Evolutionary conservation across 2,329 filamentous ascomycete genomes (phyloP), one percentile per base, ranked within the genome.

Genomic region (Penicillium fuscoglaucum): DNA sequence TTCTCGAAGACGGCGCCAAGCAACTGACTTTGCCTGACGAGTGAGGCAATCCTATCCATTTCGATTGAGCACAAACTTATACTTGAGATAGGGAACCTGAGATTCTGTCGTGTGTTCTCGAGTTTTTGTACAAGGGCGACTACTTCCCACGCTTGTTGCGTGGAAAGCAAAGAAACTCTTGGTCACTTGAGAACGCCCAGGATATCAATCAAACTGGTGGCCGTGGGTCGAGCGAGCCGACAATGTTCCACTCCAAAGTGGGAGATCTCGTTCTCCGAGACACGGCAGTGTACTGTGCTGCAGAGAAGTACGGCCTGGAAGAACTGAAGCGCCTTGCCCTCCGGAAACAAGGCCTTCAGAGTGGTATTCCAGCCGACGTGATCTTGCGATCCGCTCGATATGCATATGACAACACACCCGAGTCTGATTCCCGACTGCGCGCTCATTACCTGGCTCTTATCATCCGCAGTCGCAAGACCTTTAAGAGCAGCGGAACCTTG

Each of bases 401-500:
- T 82, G 92, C 93, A 74, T 97, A 98, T 80, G 90, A 90, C 74
- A 88, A 96, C 83, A 97, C 93, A 72, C 92, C 93, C 68, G 91
- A 96, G 81, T 89, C 87, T 70, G 93, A 98, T 82, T 93, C 90
- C 74, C 87, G 89, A 72, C 87, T 98, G 78, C 92, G 93, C 81
- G 93, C 93, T 82, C 92, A 96, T 82, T 97, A 96, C 83, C 88
- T 98, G 77, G 91, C 93, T 76, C 86, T 97, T 79, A 96, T 97
- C 79, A 96, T 97, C 83, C 89, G 93, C 82, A 93, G 90, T 84
- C 91, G 93, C 78, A 92, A 92, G 83, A 96, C 91, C 72, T 97
- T 98, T 79, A 97, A 96, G 88, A 88, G 90, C 80, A 96, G 92
- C 82, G 93, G 93, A 79, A 97, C 93, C 78, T 96, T 97, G 92